phyloP scores from a whole-genome alignment of 1,139 yeast genomes.

The Candida pseudocylindracea region DNA sequence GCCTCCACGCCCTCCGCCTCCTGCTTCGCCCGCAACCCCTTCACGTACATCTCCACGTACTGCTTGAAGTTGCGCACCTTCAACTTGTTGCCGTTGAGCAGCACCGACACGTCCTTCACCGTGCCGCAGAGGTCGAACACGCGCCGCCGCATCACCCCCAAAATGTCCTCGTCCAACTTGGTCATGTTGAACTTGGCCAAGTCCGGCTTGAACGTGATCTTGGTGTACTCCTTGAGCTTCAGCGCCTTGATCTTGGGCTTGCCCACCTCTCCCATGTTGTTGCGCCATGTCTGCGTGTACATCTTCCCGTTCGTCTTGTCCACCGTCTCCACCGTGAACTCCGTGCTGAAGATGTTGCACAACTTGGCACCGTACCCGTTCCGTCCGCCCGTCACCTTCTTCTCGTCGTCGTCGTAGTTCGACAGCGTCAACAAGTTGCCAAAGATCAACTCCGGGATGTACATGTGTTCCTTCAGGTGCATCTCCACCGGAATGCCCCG shows the following conservation, averaged over 20 bases:
- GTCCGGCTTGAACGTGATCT: constrained; percentile 80
- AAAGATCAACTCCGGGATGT: constrained; percentile 89
- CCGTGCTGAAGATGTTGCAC: constrained; percentile 81
- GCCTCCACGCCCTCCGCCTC: constrained; percentile 12
- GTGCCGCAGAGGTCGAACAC: constrained; percentile 94
- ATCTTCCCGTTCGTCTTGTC: constrained; percentile 39
- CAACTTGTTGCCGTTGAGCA: constrained; percentile 52
- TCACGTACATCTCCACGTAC: constrained; percentile 79
- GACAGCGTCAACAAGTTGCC: constrained; percentile 91
- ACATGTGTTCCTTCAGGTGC: constrained; percentile 78
- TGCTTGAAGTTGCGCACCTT: constrained; percentile 57
- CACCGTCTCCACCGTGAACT: constrained; percentile 77
- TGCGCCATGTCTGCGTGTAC: constrained; percentile 68
- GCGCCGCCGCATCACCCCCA: constrained; percentile 77
- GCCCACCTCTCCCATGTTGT: constrained; percentile 63
- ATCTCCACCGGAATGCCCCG: constrained; percentile 90
- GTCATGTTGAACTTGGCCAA: constrained; percentile 70
- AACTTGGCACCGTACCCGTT: constrained; percentile 95
- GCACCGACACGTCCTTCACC: constrained; percentile 65
- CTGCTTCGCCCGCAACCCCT: constrained; percentile 25
- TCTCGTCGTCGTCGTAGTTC: constrained; percentile 86
- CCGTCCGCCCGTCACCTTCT: constrained; percentile 97
- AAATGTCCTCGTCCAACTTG: constrained; percentile 53
- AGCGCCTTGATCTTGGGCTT: constrained; percentile 51
- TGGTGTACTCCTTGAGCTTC: constrained; percentile 61